Conservation (phyloP, 345 rosid genomes). For the Draba incana region DNA sequence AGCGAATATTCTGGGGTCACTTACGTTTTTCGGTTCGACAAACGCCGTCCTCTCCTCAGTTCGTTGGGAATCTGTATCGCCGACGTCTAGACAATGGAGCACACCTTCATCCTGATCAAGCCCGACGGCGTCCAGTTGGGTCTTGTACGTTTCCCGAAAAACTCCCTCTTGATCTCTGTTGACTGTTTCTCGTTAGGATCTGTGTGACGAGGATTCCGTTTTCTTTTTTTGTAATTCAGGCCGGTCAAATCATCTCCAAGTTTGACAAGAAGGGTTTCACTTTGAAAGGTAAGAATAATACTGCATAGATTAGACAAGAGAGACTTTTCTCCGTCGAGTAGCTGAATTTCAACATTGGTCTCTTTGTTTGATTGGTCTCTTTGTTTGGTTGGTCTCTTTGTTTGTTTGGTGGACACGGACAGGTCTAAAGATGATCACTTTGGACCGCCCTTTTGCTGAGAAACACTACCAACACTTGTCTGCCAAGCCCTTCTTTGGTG, state of each 20-base stretch:
- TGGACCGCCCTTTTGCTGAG: conserved; percentile 85
- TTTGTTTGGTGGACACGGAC: not conserved
- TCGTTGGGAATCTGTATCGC: too few relatives aligned
- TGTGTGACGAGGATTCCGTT: not conserved
- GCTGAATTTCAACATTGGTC: too few relatives aligned
- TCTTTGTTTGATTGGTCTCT: too few relatives aligned
- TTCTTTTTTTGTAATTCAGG: conserved; percentile 57
- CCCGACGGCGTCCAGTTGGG: conserved; percentile 96
- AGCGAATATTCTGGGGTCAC: too few relatives aligned
- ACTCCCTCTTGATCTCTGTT: not conserved
- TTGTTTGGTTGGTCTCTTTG: too few relatives aligned
- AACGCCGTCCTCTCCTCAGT: too few relatives aligned
- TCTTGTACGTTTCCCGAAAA: conserved; percentile 61
- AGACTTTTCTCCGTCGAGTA: too few relatives aligned
- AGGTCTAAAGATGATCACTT: conserved; percentile 78
- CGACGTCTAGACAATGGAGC: conserved; percentile 56
- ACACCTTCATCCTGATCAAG: conserved; percentile 96
- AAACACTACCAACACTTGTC: conserved; percentile 88
- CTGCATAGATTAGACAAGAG: conserved; percentile 83
- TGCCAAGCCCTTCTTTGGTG: too few relatives aligned
- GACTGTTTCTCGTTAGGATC: too few relatives aligned
- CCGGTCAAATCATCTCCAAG: conserved; percentile 84
- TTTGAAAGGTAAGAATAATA: conserved; percentile 67
- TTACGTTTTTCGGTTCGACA: too few relatives aligned
- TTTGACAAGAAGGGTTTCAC: conserved; percentile 97